Conservation (phyloP, 139 green algal species). For the Picochlorum sp. region DNA sequence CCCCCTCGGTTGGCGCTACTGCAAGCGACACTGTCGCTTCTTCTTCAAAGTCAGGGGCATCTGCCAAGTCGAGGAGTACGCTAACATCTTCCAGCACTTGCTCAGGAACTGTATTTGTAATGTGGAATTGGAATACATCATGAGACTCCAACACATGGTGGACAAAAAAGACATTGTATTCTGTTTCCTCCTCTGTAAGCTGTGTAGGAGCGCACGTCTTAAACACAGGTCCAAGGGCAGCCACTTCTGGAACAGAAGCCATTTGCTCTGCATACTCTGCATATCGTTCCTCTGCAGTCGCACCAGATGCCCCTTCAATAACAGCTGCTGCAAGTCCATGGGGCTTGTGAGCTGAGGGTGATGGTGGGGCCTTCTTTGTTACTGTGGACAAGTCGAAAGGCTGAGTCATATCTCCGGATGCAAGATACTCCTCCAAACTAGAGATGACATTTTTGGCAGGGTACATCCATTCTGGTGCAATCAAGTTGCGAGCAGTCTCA, state of each 20-base stretch:
- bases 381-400: constrained; percentile 68
- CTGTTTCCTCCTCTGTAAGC: constrained; percentile 88
- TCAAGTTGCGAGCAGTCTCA: constrained; percentile 14
- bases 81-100: constrained; percentile 86
- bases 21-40: constrained; percentile 67
- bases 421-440: constrained; percentile 71
- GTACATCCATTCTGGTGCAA: constrained; percentile 49
- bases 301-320: constrained; percentile 10
- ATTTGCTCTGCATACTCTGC: constrained; percentile 44
- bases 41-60: constrained; percentile 67
- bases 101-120: constrained; percentile 95
- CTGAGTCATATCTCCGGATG: constrained; percentile 33
- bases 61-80: constrained; percentile 82
- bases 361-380: constrained; percentile 4
- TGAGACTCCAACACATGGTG: constrained; percentile 77
- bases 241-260: constrained; percentile 65
- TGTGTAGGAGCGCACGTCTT: constrained; percentile 64
- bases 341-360: constrained; percentile 10
- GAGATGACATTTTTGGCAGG: constrained; percentile 71
- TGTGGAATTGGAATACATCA: constrained; percentile 94
- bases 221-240: constrained; percentile 73
- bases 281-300: background rate
- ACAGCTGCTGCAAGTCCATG: constrained; percentile 29
- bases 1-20: constrained; percentile 65
- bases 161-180: constrained; percentile 78